Conservation (phyloP, 441 rosid species). For the Breynia disticha region DNA sequence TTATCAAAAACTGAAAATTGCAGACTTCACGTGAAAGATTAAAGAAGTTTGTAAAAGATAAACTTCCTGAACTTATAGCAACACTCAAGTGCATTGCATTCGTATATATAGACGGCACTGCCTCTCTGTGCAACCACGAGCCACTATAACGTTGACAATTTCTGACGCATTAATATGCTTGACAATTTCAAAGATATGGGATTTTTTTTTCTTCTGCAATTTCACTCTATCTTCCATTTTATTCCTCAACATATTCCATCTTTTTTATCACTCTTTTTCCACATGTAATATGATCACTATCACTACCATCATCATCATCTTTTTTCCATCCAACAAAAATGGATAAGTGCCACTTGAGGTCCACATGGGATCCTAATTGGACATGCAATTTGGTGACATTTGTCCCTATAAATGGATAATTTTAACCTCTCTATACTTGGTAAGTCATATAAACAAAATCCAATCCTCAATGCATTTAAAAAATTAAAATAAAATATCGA, state of each 20-base stretch:
- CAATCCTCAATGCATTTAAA: too few relatives aligned
- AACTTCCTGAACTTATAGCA: too few relatives aligned
- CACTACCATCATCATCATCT: background rate
- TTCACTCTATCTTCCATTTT: slow-evolving; percentile 2
- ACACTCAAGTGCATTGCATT: background rate
- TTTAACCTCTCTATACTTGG: background rate
- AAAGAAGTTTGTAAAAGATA: background rate
- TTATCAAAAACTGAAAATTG: background rate
- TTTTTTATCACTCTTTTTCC: too few relatives aligned
- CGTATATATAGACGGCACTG: background rate
- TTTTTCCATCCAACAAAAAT: background rate
- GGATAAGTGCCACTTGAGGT: slow-evolving; percentile 47
- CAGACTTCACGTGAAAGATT: background rate
- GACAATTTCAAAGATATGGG: slow-evolving; percentile 19
- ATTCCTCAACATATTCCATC: too few relatives aligned
- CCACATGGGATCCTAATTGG: slow-evolving; percentile 32
- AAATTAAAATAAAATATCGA: too few relatives aligned
- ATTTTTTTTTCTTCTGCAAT: slow-evolving; percentile 12
- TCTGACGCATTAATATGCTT: too few relatives aligned
- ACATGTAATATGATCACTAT: background rate
- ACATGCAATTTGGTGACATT: slow-evolving; percentile 3
- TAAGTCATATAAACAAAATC: background rate
- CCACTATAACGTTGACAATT: background rate
- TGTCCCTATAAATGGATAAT: slow-evolving; percentile 20
- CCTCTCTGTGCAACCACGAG: background rate